Evolutionary conservation across 495 filamentous ascomycete genomes (phyloP).

Genomic region (Aspergillus homomorphus): DNA sequence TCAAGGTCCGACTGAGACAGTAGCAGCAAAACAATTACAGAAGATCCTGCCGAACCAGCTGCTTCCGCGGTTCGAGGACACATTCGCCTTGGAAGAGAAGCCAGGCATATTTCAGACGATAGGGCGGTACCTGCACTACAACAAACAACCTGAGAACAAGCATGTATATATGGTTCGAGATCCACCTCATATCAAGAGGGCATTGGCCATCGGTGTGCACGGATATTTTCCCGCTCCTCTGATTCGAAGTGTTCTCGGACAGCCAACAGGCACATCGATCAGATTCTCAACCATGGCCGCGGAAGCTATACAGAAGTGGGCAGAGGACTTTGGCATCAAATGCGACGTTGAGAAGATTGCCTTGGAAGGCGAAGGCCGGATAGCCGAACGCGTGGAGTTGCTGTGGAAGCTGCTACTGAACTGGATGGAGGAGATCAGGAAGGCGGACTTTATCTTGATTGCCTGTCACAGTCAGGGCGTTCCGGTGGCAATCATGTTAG

Average conservation of each 20-base stretch:
- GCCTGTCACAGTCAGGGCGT: conserved; percentile 96
- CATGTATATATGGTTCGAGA: conserved; percentile 73
- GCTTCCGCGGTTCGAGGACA: conserved; percentile 64
- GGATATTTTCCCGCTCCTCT: conserved; percentile 87
- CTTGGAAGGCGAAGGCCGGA: conserved; percentile 96
- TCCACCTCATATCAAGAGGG: conserved; percentile 70
- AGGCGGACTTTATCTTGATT: conserved; percentile 83
- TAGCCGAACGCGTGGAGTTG: conserved; percentile 81
- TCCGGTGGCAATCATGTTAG: conserved; percentile 87
- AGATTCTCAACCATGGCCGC: conserved; percentile 88
- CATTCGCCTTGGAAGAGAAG: conserved; percentile 63
- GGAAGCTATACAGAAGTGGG: conserved; percentile 77
- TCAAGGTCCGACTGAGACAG: conserved; percentile 36
- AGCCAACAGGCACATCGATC: conserved; percentile 92
- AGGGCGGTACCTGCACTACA: conserved; percentile 60
- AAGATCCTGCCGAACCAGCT: conserved; percentile 58
- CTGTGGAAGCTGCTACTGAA: conserved; percentile 93
- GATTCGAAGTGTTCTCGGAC: conserved; percentile 82
- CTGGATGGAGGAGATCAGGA: conserved; percentile 87
- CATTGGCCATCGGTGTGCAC: conserved; percentile 90
- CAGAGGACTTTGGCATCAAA: conserved; percentile 60
- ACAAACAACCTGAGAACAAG: conserved; percentile 55
- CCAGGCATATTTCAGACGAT: conserved; percentile 72
- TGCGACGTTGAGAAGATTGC: conserved; percentile 84
- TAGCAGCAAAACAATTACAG: conserved; percentile 44